Base-by-base conservation (phyloP, 768 basidiomycete species). In the Pleurotus eryngii region DNA sequence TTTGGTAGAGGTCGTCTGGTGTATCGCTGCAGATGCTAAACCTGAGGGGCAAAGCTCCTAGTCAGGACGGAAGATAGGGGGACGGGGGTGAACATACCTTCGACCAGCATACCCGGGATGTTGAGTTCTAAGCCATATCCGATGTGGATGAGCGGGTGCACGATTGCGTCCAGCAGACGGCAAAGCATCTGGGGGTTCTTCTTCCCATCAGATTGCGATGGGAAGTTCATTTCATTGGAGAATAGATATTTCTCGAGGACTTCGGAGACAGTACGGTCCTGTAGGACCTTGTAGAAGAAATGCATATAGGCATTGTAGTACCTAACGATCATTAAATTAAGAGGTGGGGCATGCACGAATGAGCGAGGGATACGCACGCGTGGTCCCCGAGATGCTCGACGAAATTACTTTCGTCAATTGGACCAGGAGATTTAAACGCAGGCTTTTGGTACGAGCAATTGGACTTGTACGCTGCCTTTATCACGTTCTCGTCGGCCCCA, bases 181-280 rank as follows among this genome's bases (percentile, higher is more conserved):
- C 67, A 65, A 43, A 74, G 58, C 71, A 72, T 71, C 46, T 64
- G 59, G 0, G 82, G 82, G 26, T 80, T 76, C 49, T 71, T 68
- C 6, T 70, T 68, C 37, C n/a, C 35, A 40, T 42, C 39, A 39
- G 20, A 17, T 45, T n/a, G n/a, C n/a, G 42, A 45, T 11, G 69
- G 74, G 46, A 77, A 70, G 56, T 87, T 88, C 49, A 72, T 78
- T 45, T 76, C 69, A 4, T 62, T 57, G 15, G 83, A 82, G 61
- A 90, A 86, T 5, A 90, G 59, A 56, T 81, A 88, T 38, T 82
- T 77, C 59, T 90, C 86, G n/a, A 90, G 63, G 0, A 77, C 70
- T 1, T 63, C 65, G 7, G 70, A 63, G 14, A 75, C 69, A 12
- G 78, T 80, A 37, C 82, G 76, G 12, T 72, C 65, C 43, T 75